Evolutionary conservation across 371 early-diverging fungal genomes (phyloP).

Genomic region (Mucor indicus): DNA sequence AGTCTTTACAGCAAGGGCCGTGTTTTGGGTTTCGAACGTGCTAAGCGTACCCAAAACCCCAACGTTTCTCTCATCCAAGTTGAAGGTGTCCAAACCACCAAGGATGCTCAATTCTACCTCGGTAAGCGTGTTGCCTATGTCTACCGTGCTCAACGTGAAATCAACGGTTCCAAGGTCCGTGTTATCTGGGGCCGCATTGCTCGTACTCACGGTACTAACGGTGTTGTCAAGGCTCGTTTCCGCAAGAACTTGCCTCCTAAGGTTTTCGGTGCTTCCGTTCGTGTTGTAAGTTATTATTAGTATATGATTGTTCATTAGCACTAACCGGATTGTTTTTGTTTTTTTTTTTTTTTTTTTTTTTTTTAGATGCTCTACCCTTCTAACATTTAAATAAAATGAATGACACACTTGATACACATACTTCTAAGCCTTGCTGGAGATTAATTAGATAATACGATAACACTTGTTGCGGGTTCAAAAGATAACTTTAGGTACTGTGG

Average conservation of each 20-base stretch:
- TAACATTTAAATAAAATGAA: slow-evolving; percentile 58
- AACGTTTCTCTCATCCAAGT: slow-evolving; percentile 88
- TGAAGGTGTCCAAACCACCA: slow-evolving; percentile 85
- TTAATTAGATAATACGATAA: background rate
- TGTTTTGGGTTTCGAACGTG: slow-evolving; percentile 89
- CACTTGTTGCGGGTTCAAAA: background rate
- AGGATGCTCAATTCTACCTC: slow-evolving; percentile 86
- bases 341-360: background rate
- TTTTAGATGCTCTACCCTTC: slow-evolving; percentile 90
- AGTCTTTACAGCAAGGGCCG: slow-evolving; percentile 96
- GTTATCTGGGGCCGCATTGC: slow-evolving; percentile 96
- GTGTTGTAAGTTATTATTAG: slow-evolving; percentile 7
- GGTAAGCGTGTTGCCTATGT: slow-evolving; percentile 82
- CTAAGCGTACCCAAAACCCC: slow-evolving; percentile 85
- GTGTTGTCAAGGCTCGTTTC: slow-evolving; percentile 94
- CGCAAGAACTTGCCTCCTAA: slow-evolving; percentile 89
- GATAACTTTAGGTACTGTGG: background rate
- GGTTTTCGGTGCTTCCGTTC: slow-evolving; percentile 85
- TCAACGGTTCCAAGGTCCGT: slow-evolving; percentile 89
- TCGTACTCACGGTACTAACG: slow-evolving; percentile 88
- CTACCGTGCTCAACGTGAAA: slow-evolving; percentile 86
- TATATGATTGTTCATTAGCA: background rate
- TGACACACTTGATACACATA: background rate
- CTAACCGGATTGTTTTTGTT: no score
- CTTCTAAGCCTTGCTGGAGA: background rate